Base-by-base conservation (phyloP, 2,329 filamentous ascomycete genomes). In the Claviceps sp. region DNA sequence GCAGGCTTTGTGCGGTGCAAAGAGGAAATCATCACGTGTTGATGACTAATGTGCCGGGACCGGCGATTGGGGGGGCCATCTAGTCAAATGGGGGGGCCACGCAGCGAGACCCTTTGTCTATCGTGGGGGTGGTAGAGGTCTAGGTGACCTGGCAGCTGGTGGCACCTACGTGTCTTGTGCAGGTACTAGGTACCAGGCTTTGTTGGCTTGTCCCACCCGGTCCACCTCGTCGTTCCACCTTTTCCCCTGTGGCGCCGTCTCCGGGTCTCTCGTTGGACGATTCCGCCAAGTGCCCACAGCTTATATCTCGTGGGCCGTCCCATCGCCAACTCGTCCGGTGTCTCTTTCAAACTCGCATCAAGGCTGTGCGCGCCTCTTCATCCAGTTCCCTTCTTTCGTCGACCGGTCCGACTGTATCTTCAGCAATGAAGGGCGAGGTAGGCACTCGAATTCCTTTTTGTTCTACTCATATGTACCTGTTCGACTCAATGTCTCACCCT, bases 391-490 rank as follows among this genome's bases (percentile, higher is more conserved):
- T 30, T 24, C 20, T 38, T 43, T 52, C 56, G 57, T 58, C 49
- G 43, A 51, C 55, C 56, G 52, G 56, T 49, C 59, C 30, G 55
- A 54, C 45, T 50, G 46, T 30, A 53, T 52, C 56, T 58, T 57
- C 66, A 11, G 52, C 34, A 30, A 54, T 78, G 75, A 78, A 77
- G 72, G 75, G 75, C 69, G 75, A 78, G 72, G 75, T 78, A 65
- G 65, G 75, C 68, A 47, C 46, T 53, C 9, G 43, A 49, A 16
- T 44, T 8, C 26, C 22, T 1, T 30, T 26, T 2, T n/a, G 6
- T 16, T 22, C n/a, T 34, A 18, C 18, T 22, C 16, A 45, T 14
- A 24, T 18, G 14, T 22, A n/a, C 18, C 52, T 42, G 48, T 20
- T 30, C 34, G 30, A 47, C 41, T 34, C 38, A 8, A 36, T 22